phyloP scores from a whole-genome alignment of 768 basidiomycete genomes.

The Pleurotus tuber-regium region DNA sequence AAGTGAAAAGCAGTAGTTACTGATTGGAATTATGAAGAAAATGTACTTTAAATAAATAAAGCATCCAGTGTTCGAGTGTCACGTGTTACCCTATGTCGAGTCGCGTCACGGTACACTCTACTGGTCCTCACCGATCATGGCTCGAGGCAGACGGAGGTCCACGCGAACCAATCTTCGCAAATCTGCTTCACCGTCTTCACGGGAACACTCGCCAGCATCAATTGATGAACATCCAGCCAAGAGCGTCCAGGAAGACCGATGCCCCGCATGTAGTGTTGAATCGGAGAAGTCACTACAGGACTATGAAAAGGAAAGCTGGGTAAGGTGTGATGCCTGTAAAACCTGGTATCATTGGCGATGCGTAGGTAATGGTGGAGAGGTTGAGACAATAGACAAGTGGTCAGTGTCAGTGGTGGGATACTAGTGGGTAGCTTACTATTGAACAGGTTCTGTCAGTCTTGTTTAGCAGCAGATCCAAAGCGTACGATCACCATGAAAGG shows the following conservation, averaged over 20 bases:
- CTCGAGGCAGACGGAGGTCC: not conserved
- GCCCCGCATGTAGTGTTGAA: conserved; percentile 51
- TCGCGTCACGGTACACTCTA: too few species aligned
- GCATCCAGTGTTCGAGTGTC: not conserved
- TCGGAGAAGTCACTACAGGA: conserved; percentile 27
- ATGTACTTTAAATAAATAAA: not conserved
- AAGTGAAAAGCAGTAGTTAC: conserved; percentile 61
- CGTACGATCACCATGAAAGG: conserved; percentile 72
- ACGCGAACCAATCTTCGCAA: not conserved
- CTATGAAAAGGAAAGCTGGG: conserved; percentile 73
- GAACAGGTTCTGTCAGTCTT: conserved; percentile 68
- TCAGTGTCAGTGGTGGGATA: conserved; percentile 30
- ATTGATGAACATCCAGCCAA: not conserved
- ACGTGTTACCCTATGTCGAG: not conserved
- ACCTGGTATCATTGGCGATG: conserved; percentile 86
- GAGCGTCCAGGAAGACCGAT: conserved; percentile 25
- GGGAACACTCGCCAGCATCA: not conserved
- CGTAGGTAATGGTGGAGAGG: conserved; percentile 62
- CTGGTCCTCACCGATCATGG: not conserved
- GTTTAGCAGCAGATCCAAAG: conserved; percentile 55
- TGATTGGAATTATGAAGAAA: conserved; percentile 9
- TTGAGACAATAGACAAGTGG: conserved; percentile 78
- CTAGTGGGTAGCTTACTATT: conserved; percentile 7
- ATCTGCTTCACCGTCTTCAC: not conserved
- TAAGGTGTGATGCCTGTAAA: conserved; percentile 79